phyloP scores from a whole-genome alignment of 1,139 yeast genomes.

The Kurtzmaniella quercitrusa region DNA sequence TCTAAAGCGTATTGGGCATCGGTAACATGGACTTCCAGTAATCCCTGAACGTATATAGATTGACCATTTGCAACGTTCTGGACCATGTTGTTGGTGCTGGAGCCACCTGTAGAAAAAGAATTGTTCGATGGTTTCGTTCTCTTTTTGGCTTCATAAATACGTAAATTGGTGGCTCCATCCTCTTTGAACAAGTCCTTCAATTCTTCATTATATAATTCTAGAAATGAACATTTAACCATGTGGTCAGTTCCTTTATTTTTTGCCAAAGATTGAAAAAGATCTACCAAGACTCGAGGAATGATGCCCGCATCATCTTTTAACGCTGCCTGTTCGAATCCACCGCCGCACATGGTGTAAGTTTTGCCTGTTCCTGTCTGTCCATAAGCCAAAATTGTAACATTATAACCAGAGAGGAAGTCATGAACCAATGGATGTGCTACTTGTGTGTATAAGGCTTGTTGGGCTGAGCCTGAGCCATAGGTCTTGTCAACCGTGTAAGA shows the following conservation, averaged over 20 bases:
- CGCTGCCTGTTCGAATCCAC: slow-evolving; percentile 9
- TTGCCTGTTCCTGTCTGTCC: slow-evolving; percentile 93
- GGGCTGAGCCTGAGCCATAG: slow-evolving; percentile 71
- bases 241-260: slow-evolving; percentile 34
- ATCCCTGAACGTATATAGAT: slow-evolving; percentile 46
- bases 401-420: slow-evolving; percentile 66
- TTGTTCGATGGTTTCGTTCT: slow-evolving; percentile 12
- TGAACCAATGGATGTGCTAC: slow-evolving; percentile 63
- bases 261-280: slow-evolving; percentile 47
- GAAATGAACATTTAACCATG: slow-evolving; percentile 64
- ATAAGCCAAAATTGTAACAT: slow-evolving; percentile 79
- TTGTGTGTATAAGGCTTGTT: slow-evolving; percentile 49
- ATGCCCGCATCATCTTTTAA: slow-evolving; percentile 51
- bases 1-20: slow-evolving; percentile 52
- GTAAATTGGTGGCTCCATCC: slow-evolving; percentile 24
- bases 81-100: slow-evolving; percentile 10
- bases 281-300: slow-evolving; percentile 60
- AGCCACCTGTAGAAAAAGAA: slow-evolving; percentile 4
- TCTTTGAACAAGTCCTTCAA: slow-evolving; percentile 55
- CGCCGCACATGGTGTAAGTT: slow-evolving; percentile 86
- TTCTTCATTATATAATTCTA: slow-evolving; percentile 73
- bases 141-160: slow-evolving; percentile 48
- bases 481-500: slow-evolving; percentile 70
- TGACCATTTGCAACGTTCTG: neutral
- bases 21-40: slow-evolving; percentile 52